These are phyloP conservation scores for Pestalotiopsis sp. DNA, from an alignment of 2,329 filamentous ascomycete species.

Conservation along the genomic window DNA sequence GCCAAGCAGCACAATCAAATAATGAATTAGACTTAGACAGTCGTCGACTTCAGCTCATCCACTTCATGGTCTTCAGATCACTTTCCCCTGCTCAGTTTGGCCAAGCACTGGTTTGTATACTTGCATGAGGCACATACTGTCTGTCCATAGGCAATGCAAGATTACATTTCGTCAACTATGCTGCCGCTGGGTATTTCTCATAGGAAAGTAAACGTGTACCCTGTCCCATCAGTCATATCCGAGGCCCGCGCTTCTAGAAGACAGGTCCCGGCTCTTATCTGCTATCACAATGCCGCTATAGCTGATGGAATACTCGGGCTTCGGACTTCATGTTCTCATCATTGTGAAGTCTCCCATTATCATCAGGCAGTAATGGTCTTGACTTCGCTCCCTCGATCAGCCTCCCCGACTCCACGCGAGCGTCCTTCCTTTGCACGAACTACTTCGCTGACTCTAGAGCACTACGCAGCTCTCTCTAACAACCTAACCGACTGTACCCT, in stretches of 20 bases:
- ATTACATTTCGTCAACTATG: conserved; percentile 25
- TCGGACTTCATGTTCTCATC: background rate
- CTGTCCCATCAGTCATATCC: conserved; percentile 20
- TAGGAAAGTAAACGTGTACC: conserved; percentile 20
- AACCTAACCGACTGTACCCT: background rate
- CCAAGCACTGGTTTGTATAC: background rate
- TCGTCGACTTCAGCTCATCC: background rate
- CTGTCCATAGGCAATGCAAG: conserved; percentile 9
- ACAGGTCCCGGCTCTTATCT: conserved; percentile 17
- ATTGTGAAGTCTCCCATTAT: background rate
- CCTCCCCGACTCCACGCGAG: background rate
- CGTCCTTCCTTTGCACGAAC: background rate
- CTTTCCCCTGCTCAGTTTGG: background rate
- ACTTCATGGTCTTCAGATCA: background rate
- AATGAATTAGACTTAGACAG: too few species aligned
- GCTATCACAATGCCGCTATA: conserved; percentile 17
- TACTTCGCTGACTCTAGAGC: background rate
- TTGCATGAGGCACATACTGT: background rate
- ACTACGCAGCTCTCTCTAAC: background rate
- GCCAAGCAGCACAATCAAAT: too few species aligned
- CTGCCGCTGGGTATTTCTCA: conserved; percentile 20
- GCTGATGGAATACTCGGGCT: conserved; percentile 1
- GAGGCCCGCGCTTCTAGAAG: conserved; percentile 16
- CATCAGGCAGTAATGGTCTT: background rate
- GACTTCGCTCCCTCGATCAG: background rate